Base-by-base conservation (phyloP, 1,284 basidiomycete species). In the Xerocomus alliaceus region DNA sequence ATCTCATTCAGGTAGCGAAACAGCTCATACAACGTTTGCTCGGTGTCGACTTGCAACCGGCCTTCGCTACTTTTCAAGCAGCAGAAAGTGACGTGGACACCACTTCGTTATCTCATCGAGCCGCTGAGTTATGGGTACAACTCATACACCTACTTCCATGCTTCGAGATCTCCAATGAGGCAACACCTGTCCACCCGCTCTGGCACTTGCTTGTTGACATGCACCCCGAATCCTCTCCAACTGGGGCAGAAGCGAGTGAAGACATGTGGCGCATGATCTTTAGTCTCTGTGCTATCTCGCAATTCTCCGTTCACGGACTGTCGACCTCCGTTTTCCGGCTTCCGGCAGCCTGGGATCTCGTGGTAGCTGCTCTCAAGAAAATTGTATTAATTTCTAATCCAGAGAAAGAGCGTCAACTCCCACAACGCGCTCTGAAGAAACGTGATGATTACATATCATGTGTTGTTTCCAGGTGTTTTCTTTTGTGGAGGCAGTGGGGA, bases 381-480 rank as follows among this genome's bases (percentile, higher is more conserved):
- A 86, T 94, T 61, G 81, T 84, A 44, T 77, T 94, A 28, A 77
- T 81, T 6, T 80, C 84, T 13, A 81, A 88, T 60, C 78, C 83
- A n/a, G 76, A 79, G 42, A 72, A 77, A 24, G 88, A 92, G 55
- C 45, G 66, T 46, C 62, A 49, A 17, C 68, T 83, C 18, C 70
- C 78, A 2, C 66, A 61, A 29, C 73, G 80, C 8, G 82, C 80
- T 42, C 71, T 92, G 9, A 80, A 78, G 50, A 86, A 87, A 47
- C 85, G 90, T 13, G 94, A 97, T 71, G 78, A 83, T 15, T 97
- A 97, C 71, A 80, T 96, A 58, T 86, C 85, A 12, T 77, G 91
- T 10, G 80, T 97, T 56, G 82, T 92, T 31, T 84, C 84, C 2
- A 85, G 96, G 20, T 95, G 93, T 73, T 86, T 91, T 58, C 79